These are phyloP conservation scores for Aplosporella prunicola DNA, from an alignment of 2,329 filamentous ascomycete species.

Conservation along the genomic window DNA sequence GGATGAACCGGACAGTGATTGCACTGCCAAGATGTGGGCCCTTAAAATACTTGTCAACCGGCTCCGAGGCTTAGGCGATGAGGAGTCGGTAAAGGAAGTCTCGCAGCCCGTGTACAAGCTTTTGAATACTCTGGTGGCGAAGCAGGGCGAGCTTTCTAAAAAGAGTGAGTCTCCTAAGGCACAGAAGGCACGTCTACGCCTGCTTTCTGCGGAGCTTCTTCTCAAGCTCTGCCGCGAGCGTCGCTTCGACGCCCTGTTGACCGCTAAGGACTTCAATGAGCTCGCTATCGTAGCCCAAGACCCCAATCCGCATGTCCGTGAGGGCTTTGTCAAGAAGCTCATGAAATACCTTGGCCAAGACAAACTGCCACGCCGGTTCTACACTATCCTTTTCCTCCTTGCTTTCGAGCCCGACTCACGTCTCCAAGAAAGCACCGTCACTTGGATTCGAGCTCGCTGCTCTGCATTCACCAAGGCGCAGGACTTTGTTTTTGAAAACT, in stretches of 20 bases:
- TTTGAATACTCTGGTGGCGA: conserved; percentile 63
- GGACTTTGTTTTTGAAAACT: conserved; percentile 62
- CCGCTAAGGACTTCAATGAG: conserved; percentile 65
- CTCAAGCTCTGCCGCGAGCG: conserved; percentile 76
- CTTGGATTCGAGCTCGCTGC: conserved; percentile 79
- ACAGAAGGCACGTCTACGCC: conserved; percentile 71
- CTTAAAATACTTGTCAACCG: conserved; percentile 81
- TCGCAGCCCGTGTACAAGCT: conserved; percentile 66
- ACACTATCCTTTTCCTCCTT: conserved; percentile 79
- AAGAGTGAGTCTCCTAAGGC: conserved; percentile 59
- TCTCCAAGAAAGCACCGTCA: conserved; percentile 66
- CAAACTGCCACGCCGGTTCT: conserved; percentile 66
- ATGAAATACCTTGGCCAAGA: conserved; percentile 80
- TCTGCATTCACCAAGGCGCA: conserved; percentile 50
- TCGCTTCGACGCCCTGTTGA: conserved; percentile 65
- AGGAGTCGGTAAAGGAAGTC: conserved; percentile 36
- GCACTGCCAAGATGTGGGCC: conserved; percentile 72
- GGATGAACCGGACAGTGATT: conserved; percentile 65
- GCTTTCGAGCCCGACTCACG: conserved; percentile 77
- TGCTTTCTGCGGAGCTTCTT: conserved; percentile 67
- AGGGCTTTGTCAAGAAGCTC: conserved; percentile 70
- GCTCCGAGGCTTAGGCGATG: conserved; percentile 55
- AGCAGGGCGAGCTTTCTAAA: conserved; percentile 73
- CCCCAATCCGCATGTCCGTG: conserved; percentile 60
- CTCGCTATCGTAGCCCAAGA: conserved; percentile 79